Conservation (phyloP, 371 early-diverging fungal species). For the Circinella umbellata region DNA sequence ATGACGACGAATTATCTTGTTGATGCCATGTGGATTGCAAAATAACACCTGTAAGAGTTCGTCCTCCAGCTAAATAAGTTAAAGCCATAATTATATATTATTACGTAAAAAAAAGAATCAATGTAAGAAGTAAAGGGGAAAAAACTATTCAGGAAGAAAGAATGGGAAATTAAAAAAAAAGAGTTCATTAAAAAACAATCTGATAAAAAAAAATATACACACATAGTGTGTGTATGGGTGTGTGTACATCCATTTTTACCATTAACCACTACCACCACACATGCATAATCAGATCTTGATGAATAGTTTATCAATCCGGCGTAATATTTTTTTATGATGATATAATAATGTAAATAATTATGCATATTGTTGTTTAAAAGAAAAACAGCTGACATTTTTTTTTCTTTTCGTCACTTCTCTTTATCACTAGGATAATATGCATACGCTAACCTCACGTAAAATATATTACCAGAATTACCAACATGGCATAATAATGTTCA, state of each 20-base stretch:
- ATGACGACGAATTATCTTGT: background rate
- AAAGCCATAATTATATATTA: background rate
- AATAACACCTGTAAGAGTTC: conserved; percentile 1
- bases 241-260: background rate
- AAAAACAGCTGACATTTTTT: background rate
- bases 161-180: background rate
- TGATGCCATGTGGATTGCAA: background rate
- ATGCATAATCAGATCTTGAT: background rate
- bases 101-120: background rate
- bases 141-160: background rate
- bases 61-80: background rate
- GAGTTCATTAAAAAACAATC: conserved; percentile 3
- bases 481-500: too few species aligned
- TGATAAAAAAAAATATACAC: background rate
- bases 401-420: background rate
- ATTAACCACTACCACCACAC: background rate
- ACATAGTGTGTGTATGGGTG: background rate
- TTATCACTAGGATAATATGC: too few species aligned
- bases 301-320: background rate
- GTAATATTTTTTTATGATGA: background rate
- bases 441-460: too few species aligned
- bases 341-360: background rate
- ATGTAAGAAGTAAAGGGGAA: background rate
- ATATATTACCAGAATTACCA: too few species aligned
- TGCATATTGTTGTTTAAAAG: background rate